A percentile compares a stretch with the other conserved stretches of the same genome.
Conservation (phyloP, 192 early-diverging fungal genomes). For the Polychytrium aggregatum region DNA sequence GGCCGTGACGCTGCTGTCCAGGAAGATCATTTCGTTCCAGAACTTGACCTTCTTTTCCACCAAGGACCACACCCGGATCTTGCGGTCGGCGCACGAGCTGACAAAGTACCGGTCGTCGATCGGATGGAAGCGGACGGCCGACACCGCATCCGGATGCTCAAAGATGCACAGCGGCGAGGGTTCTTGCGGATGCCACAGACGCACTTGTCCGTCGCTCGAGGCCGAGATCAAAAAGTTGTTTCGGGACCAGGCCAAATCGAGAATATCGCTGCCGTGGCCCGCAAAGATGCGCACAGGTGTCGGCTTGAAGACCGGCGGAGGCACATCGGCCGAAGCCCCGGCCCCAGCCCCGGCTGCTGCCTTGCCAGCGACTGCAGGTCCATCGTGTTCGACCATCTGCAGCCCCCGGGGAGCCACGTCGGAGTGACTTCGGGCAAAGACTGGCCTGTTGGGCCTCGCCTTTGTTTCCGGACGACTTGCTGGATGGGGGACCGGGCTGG, state of each 20-base stretch:
- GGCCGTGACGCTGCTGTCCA: conserved; percentile 64
- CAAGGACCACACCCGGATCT: conserved; percentile 74
- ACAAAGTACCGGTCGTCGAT: conserved; percentile 72
- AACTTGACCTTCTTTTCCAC: conserved; percentile 61
- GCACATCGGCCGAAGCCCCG: too few relatives aligned
- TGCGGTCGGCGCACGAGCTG: conserved; percentile 68
- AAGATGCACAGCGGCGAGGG: conserved; percentile 70
- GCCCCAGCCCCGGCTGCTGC: too few relatives aligned
- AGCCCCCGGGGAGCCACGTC: too few relatives aligned
- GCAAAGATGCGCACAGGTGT: conserved; percentile 58
- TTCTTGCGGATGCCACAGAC: conserved; percentile 70
- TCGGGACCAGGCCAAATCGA: conserved; percentile 36
- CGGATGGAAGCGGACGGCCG: conserved; percentile 71
- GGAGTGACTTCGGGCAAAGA: too few relatives aligned
- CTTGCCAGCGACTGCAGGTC: too few relatives aligned
- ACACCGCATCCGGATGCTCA: conserved; percentile 65
- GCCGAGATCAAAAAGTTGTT: conserved; percentile 71
- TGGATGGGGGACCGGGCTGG: too few relatives aligned
- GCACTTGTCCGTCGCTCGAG: conserved; percentile 73
- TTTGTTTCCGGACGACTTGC: too few relatives aligned
- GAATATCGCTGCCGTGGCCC: conserved; percentile 63
- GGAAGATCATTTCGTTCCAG: conserved; percentile 66
- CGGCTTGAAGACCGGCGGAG: conserved; percentile 16
- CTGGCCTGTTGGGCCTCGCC: too few relatives aligned
- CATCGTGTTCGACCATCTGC: too few relatives aligned